Conservation (phyloP, 371 early-diverging fungal species). For the Mortierella sp. region DNA sequence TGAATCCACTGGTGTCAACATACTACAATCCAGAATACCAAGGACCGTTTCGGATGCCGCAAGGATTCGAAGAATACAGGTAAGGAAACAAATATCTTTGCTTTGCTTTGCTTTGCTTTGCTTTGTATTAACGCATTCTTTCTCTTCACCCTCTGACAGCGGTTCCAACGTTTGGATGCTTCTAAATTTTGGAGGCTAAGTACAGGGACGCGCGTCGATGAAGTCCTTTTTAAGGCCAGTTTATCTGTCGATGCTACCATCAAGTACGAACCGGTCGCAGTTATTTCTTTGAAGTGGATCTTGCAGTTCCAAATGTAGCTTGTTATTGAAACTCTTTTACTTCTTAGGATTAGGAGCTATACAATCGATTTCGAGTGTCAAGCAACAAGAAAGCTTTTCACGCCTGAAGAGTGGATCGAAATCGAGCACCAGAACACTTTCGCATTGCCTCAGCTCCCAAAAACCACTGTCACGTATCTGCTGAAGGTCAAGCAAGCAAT, state of each 20-base stretch:
- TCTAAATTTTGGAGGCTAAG: slow-evolving; percentile 10
- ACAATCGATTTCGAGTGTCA: slow-evolving; percentile 39
- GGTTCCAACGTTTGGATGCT: slow-evolving; percentile 7
- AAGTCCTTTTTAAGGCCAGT: slow-evolving; percentile 13
- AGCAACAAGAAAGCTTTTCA: slow-evolving; percentile 27
- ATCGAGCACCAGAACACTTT: slow-evolving; percentile 25
- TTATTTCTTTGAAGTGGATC: not conserved
- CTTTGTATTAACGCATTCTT: slow-evolving; percentile 6
- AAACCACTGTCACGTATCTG: slow-evolving; percentile 25
- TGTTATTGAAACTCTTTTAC: not conserved
- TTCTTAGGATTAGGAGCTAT: slow-evolving; percentile 31
- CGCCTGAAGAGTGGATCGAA: slow-evolving; percentile 33
- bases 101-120: no score
- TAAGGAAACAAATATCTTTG: no score
- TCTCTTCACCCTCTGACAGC: slow-evolving; percentile 8
- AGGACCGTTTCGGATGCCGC: no score
- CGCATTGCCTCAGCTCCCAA: slow-evolving; percentile 23
- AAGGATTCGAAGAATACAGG: no score
- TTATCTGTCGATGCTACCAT: slow-evolving; percentile 21
- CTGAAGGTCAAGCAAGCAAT: slow-evolving; percentile 25
- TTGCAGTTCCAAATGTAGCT: not conserved
- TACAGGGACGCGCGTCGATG: slow-evolving; percentile 9
- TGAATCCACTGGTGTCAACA: no score
- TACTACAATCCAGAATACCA: no score
- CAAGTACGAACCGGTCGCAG: slow-evolving; percentile 10